Percentiles rank a stretch among this genome's conserved stretches.
Evolutionary conservation across 108 stramenopile genomes (phyloP).

Genomic region (Aurantiochytrium sp.): DNA sequence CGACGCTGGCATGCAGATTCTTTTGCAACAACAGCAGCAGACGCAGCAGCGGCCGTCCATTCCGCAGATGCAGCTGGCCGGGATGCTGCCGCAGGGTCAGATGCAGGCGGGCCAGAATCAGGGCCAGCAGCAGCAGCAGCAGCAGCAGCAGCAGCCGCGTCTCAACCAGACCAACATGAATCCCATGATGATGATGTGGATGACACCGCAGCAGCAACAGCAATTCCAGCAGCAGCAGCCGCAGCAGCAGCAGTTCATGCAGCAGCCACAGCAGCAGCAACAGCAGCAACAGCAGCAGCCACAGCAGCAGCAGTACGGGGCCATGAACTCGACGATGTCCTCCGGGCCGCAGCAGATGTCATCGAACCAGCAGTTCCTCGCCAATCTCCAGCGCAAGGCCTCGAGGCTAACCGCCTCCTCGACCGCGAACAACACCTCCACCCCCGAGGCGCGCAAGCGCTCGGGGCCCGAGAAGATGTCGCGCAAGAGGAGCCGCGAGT

Average conservation of each 20-base stretch:
- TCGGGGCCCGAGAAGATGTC: background rate
- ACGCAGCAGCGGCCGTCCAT: background rate
- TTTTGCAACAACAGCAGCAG: background rate
- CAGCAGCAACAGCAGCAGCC: background rate
- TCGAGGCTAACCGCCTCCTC: background rate
- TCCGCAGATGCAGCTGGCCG: too few species aligned
- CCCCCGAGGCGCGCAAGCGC: background rate
- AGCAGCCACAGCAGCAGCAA: background rate
- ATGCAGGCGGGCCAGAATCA: background rate
- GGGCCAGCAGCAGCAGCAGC: background rate
- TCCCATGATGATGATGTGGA: conserved; percentile 8
- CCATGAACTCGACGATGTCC: background rate
- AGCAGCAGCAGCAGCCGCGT: background rate
- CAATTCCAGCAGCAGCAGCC: background rate
- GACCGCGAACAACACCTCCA: too few species aligned
- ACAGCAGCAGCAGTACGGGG: background rate
- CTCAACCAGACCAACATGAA: background rate
- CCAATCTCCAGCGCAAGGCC: background rate
- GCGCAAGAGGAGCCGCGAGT: background rate
- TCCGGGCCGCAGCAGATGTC: background rate
- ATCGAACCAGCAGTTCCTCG: background rate
- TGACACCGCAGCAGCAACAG: background rate
- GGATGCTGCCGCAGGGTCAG: too few species aligned
- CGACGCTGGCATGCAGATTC: background rate
- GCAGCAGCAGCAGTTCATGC: background rate